A percentile compares a stretch with the other conserved stretches of the same genome.
Conservation (phyloP, 2,329 filamentous ascomycete species). For the Ascochyta clinopodiicola region DNA sequence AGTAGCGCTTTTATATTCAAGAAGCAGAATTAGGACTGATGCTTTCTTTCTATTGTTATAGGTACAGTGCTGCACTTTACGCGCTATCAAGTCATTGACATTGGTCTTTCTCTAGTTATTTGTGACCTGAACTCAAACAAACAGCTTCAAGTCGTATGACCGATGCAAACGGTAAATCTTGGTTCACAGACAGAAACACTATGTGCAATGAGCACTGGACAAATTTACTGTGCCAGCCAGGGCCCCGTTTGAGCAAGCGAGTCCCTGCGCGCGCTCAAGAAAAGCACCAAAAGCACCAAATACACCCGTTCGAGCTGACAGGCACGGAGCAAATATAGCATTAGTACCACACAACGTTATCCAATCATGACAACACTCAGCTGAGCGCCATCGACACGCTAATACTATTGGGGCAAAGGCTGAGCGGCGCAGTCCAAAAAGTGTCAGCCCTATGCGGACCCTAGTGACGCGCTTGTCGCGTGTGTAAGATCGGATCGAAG, state of each 20-base stretch:
- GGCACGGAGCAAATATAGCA: constrained; percentile 17
- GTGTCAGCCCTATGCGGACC: constrained; percentile 35
- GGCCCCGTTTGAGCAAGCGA: neutral
- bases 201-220: too few relatives aligned
- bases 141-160: too few relatives aligned
- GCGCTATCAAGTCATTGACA: too few relatives aligned
- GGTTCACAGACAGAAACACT: too few relatives aligned
- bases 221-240: neutral
- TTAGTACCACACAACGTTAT: neutral
- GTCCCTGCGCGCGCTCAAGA: neutral
- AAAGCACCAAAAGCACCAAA: neutral
- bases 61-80: too few relatives aligned
- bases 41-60: too few relatives aligned
- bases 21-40: too few relatives aligned
- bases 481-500: constrained; percentile 21
- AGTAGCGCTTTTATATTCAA: too few relatives aligned
- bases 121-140: too few relatives aligned
- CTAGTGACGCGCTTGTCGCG: constrained; percentile 35
- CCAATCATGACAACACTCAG: constrained; percentile 12
- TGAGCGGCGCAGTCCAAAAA: constrained; percentile 24
- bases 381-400: neutral
- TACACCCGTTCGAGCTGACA: constrained; percentile 10
- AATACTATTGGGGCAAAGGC: constrained; percentile 23
- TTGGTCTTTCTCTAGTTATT: too few relatives aligned
- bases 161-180: too few relatives aligned